These are phyloP conservation scores for Chrysosporium keratinophilum DNA, from an alignment of 2,329 filamentous ascomycete species.

Conservation along the genomic window DNA sequence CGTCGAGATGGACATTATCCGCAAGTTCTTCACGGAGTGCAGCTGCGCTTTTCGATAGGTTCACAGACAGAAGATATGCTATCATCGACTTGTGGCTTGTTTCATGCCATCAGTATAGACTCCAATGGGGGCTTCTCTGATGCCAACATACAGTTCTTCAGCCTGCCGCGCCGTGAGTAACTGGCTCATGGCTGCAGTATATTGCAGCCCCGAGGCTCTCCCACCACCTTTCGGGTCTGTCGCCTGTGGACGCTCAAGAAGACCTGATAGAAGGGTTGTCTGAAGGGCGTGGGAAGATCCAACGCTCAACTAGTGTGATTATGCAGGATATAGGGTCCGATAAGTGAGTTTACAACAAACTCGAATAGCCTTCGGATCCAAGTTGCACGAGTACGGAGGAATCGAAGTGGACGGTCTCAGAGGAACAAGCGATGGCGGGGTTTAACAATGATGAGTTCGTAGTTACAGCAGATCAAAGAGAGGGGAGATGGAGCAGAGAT, in stretches of 20 bases:
- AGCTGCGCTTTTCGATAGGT: constrained; percentile 57
- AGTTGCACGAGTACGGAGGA: neutral
- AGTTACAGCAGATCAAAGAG: neutral
- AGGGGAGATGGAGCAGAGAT: neutral
- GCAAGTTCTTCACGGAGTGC: constrained; percentile 68
- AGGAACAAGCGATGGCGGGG: neutral
- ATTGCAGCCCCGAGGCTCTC: neutral
- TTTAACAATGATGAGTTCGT: neutral
- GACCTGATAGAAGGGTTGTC: neutral
- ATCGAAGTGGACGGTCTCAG: neutral
- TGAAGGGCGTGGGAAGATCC: neutral
- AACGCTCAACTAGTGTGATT: neutral
- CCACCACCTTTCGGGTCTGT: neutral
- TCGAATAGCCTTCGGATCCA: neutral
- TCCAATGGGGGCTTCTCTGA: neutral
- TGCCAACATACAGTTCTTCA: constrained; percentile 37
- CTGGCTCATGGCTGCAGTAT: constrained; percentile 51
- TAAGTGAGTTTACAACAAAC: neutral
- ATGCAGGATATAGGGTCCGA: neutral
- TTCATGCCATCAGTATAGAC: constrained; percentile 5
- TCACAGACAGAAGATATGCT: constrained; percentile 69
- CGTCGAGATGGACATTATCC: constrained; percentile 58
- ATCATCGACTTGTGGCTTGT: constrained; percentile 83
- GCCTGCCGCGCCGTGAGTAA: constrained; percentile 70
- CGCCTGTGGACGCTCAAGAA: neutral